These are phyloP conservation scores for Pseudevernia furfuracea DNA, from an alignment of 495 filamentous ascomycete genomes.

Conservation along the genomic window DNA sequence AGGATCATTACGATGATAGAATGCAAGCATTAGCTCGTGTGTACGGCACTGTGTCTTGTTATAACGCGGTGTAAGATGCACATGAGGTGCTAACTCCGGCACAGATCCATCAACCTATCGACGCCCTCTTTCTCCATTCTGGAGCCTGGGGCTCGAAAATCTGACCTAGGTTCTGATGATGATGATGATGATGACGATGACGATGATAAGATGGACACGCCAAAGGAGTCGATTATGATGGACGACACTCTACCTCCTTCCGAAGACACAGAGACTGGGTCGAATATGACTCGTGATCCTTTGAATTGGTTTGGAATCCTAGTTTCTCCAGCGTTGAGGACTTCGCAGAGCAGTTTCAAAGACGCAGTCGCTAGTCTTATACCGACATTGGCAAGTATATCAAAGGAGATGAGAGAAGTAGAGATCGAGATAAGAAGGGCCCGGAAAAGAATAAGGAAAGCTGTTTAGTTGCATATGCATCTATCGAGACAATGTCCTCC, in stretches of 20 bases:
- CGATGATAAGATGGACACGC: not conserved
- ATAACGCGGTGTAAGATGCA: not conserved
- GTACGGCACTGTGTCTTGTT: slow-evolving; percentile 6
- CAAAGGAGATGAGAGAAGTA: slow-evolving; percentile 60
- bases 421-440: slow-evolving; percentile 51
- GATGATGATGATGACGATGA: too few relatives aligned
- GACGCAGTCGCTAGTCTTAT: slow-evolving; percentile 33
- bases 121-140: slow-evolving; percentile 2
- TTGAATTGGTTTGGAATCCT: slow-evolving; percentile 66
- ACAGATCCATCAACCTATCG: not conserved
- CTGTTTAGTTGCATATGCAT: slow-evolving; percentile 1
- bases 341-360: slow-evolving; percentile 48
- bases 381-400: slow-evolving; percentile 41
- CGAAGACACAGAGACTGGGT: slow-evolving; percentile 2
- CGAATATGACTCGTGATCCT: slow-evolving; percentile 39
- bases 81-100: slow-evolving; percentile 1
- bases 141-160: not conserved
- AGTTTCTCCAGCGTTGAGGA: slow-evolving; percentile 50
- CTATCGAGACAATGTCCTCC: not conserved
- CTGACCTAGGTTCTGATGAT: not conserved
- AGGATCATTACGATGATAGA: slow-evolving; percentile 61
- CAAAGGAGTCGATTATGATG: not conserved
- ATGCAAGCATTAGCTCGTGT: slow-evolving; percentile 56
- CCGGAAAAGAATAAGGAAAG: slow-evolving; percentile 24
- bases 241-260: not conserved